Percentiles rank a stretch among this genome's conserved stretches.
phyloP scores from a whole-genome alignment of 495 filamentous ascomycete species.

The Penicillium antarcticum region DNA sequence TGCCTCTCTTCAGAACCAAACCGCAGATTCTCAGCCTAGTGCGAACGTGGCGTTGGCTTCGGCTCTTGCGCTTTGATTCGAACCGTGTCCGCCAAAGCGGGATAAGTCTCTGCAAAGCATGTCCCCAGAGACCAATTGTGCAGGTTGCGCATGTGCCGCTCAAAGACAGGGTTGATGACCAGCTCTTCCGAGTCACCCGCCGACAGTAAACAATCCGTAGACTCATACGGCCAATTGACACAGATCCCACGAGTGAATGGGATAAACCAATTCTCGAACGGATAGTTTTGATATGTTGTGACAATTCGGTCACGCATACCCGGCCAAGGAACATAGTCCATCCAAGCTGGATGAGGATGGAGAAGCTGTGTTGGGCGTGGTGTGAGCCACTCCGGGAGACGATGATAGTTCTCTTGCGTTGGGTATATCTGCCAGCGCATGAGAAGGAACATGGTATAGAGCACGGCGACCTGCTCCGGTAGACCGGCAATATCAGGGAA shows the following conservation, averaged over 20 bases:
- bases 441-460: slow-evolving; percentile 79
- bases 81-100: slow-evolving; percentile 52
- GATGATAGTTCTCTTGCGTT: slow-evolving; percentile 67
- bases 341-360: slow-evolving; percentile 68
- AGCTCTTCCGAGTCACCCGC: slow-evolving; percentile 56
- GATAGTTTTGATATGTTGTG: slow-evolving; percentile 42
- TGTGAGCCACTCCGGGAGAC: slow-evolving; percentile 64
- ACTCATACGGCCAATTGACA: slow-evolving; percentile 77
- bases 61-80: slow-evolving; percentile 30
- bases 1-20: not conserved
- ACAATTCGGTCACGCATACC: slow-evolving; percentile 65
- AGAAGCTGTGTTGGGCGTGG: slow-evolving; percentile 61
- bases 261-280: slow-evolving; percentile 77
- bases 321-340: slow-evolving; percentile 75
- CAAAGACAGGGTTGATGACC: slow-evolving; percentile 76
- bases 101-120: slow-evolving; percentile 61
- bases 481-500: slow-evolving; percentile 67
- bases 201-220: slow-evolving; percentile 55
- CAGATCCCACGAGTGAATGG: slow-evolving; percentile 70
- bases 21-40: not conserved
- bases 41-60: not conserved
- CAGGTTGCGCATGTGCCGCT: slow-evolving; percentile 63
- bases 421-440: slow-evolving; percentile 81
- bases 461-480: slow-evolving; percentile 72
- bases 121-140: slow-evolving; percentile 77